Base-by-base conservation (phyloP, 495 filamentous ascomycete genomes). In the Pseudomonodictys pantanalensis region DNA sequence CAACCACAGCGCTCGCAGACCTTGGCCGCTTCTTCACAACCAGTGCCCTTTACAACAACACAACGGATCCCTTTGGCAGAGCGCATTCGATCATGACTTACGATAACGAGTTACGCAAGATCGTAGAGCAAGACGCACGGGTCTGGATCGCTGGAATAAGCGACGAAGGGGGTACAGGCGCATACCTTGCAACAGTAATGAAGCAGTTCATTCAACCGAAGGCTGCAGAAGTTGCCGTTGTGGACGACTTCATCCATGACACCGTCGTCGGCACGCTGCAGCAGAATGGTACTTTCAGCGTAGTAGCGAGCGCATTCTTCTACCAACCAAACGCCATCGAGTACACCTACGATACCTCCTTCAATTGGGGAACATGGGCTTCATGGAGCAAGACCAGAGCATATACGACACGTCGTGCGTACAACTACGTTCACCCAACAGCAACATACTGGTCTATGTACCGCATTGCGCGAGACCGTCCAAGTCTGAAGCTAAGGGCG, bases 371-470 rank as follows among this genome's bases (percentile, higher is more conserved):
- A 3, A 33, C 48, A 11, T 52, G 48, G 48, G 71, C 69, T 22
- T 72, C 73, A 0, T 81, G 78, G 79, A 73, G 77, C 49, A 68
- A 71, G 35, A 51, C 62, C 4, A 62, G 52, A 0, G 72, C 79
- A 0, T 77, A 79, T 57, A 58, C 66, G 6, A 71, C 72, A 7
- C 68, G 78, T 39, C 69, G 80, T 2, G 77, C 77, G 2, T 83
- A 83, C 50, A 71, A 81, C 55, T 83, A 83, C 60, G 74, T 81
- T 15, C 77, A 81, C 59, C 75, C 80, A 0, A 69, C 73, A 11
- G 77, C 73, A 2, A 62, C 73, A 9, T 80, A 80, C 35, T 83
- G 78, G 78, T 69, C 77, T 0, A 58, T 82, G 33, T 82, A 82
- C 50, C 72, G 77, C 2, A 78, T 71, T 15, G 78, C 72, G 7